Conservation (phyloP, 768 basidiomycete genomes). For the Fomitopsis serialis region DNA sequence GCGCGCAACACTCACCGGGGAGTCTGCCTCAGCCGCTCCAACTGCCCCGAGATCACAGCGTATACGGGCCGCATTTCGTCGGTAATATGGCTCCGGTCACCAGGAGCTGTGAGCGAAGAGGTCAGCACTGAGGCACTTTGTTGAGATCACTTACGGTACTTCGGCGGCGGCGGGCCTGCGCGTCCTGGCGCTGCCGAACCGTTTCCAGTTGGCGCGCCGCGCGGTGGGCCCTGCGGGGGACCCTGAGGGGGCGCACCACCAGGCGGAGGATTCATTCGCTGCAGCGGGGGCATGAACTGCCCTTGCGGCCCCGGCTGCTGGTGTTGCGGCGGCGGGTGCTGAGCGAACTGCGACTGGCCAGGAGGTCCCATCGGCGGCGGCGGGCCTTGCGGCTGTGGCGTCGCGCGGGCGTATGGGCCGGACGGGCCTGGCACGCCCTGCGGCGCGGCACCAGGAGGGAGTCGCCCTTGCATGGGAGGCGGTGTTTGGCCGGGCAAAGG, state of each 20-base stretch:
- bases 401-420: constrained; percentile 28
- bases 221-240: constrained; percentile 18
- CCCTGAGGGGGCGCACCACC: constrained; percentile 21
- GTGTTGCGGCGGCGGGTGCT: constrained; percentile 4
- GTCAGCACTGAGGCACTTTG: constrained; percentile 3
- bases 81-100: constrained; percentile 91
- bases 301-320: background rate
- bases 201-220: background rate
- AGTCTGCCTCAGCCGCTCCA: constrained; percentile 65
- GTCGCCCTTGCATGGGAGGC: constrained; percentile 21
- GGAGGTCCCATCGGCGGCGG: constrained; percentile 20
- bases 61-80: constrained; percentile 60
- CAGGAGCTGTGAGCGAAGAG: constrained; percentile 52
- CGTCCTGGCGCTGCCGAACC: constrained; percentile 19
- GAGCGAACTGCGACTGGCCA: constrained; percentile 10
- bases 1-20: constrained; percentile 52
- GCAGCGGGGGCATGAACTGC: background rate
- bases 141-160: constrained; percentile 49
- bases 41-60: constrained; percentile 55
- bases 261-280: constrained; percentile 15
- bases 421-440: constrained; percentile 32
- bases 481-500: constrained; percentile 34
- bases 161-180: constrained; percentile 39
- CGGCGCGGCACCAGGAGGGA: constrained; percentile 11
- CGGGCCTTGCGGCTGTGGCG: constrained; percentile 25